These are phyloP conservation scores for Dendrobium nobile DNA, from an alignment of 106 monocot species.

Conservation along the genomic window DNA sequence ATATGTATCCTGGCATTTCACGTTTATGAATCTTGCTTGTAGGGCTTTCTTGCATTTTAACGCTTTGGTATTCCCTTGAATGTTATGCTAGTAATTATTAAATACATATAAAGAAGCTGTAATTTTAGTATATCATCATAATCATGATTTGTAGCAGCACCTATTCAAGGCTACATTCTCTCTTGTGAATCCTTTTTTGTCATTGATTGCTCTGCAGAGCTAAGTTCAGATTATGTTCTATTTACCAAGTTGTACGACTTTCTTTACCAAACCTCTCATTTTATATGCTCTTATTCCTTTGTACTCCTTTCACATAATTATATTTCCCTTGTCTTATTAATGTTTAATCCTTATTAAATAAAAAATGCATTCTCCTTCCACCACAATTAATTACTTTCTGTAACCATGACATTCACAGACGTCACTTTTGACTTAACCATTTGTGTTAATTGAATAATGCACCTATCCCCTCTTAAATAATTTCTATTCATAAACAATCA, in stretches of 20 bases:
- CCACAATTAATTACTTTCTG: neutral
- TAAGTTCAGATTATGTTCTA: neutral
- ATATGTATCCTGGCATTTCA: conserved; percentile 1
- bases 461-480: neutral
- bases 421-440: neutral
- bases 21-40: neutral
- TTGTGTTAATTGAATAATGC: neutral
- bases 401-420: neutral
- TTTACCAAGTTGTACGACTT: neutral
- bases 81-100: neutral
- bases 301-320: neutral
- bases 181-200: neutral
- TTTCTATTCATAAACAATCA: neutral
- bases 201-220: neutral
- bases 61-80: neutral
- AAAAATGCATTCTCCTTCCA: neutral
- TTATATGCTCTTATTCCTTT: neutral
- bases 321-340: neutral
- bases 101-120: conserved; percentile 1
- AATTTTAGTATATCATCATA: neutral
- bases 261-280: neutral
- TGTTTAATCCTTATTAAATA: neutral
- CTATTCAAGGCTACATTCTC: neutral
- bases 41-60: neutral
- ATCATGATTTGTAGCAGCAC: neutral